Percentiles rank a stretch among this genome's conserved stretches.
These are phyloP conservation scores for Asterionellopsis glacialis DNA, from an alignment of 108 stramenopile genomes.

Conservation along the genomic window DNA sequence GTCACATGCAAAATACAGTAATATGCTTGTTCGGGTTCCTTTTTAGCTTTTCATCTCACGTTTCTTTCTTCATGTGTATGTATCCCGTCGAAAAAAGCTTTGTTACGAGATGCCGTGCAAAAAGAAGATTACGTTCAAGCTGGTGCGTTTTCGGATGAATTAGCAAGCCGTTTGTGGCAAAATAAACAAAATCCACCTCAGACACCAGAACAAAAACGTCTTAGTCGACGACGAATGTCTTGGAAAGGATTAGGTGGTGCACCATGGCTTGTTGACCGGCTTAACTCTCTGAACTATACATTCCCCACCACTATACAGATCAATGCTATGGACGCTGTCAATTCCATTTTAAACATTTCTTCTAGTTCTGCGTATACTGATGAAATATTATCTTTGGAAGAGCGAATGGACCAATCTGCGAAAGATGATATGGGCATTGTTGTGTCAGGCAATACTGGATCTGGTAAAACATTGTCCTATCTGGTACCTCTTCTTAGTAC, in stretches of 20 bases:
- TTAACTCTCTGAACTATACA: conserved; percentile 63
- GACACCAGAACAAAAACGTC: conserved; percentile 33
- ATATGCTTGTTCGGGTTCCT: no score
- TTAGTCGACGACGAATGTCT: conserved; percentile 42
- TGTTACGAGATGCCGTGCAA: conserved; percentile 54
- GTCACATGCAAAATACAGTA: no score
- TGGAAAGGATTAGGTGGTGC: conserved; percentile 79
- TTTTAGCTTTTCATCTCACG: no score
- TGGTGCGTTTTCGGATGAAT: conserved; percentile 45
- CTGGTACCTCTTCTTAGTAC: conserved; percentile 72
- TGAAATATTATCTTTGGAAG: conserved; percentile 48
- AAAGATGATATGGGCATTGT: conserved; percentile 64
- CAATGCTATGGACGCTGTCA: conserved; percentile 78
- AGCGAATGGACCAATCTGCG: conserved; percentile 22
- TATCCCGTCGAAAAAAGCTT: no score
- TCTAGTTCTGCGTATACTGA: conserved; percentile 6
- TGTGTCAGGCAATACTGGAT: conserved; percentile 49
- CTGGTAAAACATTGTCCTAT: conserved; percentile 79
- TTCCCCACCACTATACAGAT: conserved; percentile 88
- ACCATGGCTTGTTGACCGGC: conserved; percentile 76
- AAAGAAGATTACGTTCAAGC: conserved; percentile 65
- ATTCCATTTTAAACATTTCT: conserved; percentile 43
- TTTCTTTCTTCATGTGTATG: no score
- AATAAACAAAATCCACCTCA: not conserved
- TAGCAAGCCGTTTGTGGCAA: conserved; percentile 42